Conservation (phyloP, 805 yeast genomes). For the Schizosaccharomyces pombe region ASM294v3 CU329670.1:257001-257500, state of each 20-base stretch:
- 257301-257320: slow-evolving; percentile 82
- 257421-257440: slow-evolving; percentile 44
- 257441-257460: slow-evolving; percentile 70
- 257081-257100: slow-evolving; percentile 77
- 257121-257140: not conserved
- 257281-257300: slow-evolving; percentile 44
- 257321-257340: slow-evolving; percentile 68
- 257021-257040: no score
- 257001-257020: slow-evolving; percentile 49
- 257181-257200: not conserved
- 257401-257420: slow-evolving; percentile 66
- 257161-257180: not conserved
- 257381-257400: slow-evolving; percentile 37
- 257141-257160: not conserved
- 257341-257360: slow-evolving; percentile 64
- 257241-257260: slow-evolving; percentile 93
- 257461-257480: slow-evolving; percentile 83
- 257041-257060: slow-evolving; percentile 45
- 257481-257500: slow-evolving; percentile 85
- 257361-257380: slow-evolving; percentile 28
- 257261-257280: slow-evolving; percentile 80
- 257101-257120: slow-evolving; percentile 19
- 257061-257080: slow-evolving; percentile 84
- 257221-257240: slow-evolving; percentile 61
- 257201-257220: not conserved